These are phyloP conservation scores for Pyrenophora teres DNA, from an alignment of 2,329 filamentous ascomycete genomes.

Conservation along the genomic window DNA sequence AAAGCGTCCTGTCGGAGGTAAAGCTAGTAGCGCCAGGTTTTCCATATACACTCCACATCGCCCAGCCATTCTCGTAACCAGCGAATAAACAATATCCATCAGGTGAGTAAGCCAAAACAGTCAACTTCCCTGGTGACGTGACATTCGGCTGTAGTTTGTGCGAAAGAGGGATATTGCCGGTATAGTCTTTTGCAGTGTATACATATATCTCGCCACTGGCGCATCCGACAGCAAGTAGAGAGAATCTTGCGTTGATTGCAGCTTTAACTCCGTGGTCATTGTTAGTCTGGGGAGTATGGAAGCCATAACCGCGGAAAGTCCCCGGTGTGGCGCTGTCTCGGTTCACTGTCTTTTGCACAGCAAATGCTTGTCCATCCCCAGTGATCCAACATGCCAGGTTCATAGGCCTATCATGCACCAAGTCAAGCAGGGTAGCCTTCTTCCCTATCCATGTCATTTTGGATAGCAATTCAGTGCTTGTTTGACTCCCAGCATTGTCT, in stretches of 20 bases:
- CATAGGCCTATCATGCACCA: constrained; percentile 96
- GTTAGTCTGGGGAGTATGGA: constrained; percentile 71
- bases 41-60: constrained; percentile 96
- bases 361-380: constrained; percentile 83
- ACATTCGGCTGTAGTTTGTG: constrained; percentile 75
- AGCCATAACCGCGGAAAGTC: constrained; percentile 88
- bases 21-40: constrained; percentile 88
- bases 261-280: constrained; percentile 70
- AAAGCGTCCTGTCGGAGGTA: constrained; percentile 66
- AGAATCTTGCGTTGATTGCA: constrained; percentile 93
- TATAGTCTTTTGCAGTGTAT: constrained; percentile 93
- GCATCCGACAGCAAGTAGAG: constrained; percentile 85
- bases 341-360: constrained; percentile 70
- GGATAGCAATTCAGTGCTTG: constrained; percentile 85
- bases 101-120: constrained; percentile 81
- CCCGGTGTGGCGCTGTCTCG: constrained; percentile 60
- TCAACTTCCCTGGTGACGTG: constrained; percentile 73
- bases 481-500: constrained; percentile 80
- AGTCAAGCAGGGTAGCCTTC: constrained; percentile 75
- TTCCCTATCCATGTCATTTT: constrained; percentile 85
- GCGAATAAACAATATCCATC: constrained; percentile 97
- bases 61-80: constrained; percentile 91
- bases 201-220: constrained; percentile 78
- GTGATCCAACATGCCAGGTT: constrained; percentile 93
- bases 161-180: constrained; percentile 86